Base-by-base conservation (phyloP, 306 rosid genomes). In the Mimosa pudica region DNA sequence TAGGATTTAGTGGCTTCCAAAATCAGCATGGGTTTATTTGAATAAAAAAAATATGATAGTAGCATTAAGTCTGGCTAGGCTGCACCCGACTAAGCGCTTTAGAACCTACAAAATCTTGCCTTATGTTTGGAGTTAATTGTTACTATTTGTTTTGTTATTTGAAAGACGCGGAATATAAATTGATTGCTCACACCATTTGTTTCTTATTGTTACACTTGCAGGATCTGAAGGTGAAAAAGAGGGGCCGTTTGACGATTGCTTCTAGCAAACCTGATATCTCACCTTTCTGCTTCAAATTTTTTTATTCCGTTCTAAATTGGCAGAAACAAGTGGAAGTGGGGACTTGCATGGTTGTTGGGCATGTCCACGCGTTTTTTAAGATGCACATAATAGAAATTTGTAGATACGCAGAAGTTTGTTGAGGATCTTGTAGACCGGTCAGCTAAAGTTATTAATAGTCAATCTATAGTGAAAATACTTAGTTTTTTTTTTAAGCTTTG, bases 221-320 rank as follows among this genome's bases (percentile, higher is more conserved):
- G 97, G 97, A 87, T 80, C 86, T 74, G 97, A 86, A 87, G 81
- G 84, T 85, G 90, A 79, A 57, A 85, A 86, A 88, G 96, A 86
- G 76, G 92, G 97, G 70, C 81, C 94, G 75, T 94, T 94, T 85
- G 96, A 91, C 76, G 98, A 90, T 85, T 86, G 80, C 90, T 94
- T 94, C 92, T 94, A 84, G 90, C 83, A 77, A 84, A 82, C 78
- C 74, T 65, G 84, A 82, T 82, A 75, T 85, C 79, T 77, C 64
- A 78, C 80, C 77, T 57, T 82, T 86, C 83, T 82, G 82, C 77
- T 74, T 78, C 84, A 83, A 84, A 80, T 71, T 71, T 72, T 83
- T 57, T 45, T 77, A 30, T 78, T 75, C 62, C 55, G 81, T 11
- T n/a, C 47, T 69, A 74, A 32, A 73, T 70, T 57, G 62, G 42